Base-by-base conservation (phyloP, 148 eudicot species). In the Rhododendron molle region DNA sequence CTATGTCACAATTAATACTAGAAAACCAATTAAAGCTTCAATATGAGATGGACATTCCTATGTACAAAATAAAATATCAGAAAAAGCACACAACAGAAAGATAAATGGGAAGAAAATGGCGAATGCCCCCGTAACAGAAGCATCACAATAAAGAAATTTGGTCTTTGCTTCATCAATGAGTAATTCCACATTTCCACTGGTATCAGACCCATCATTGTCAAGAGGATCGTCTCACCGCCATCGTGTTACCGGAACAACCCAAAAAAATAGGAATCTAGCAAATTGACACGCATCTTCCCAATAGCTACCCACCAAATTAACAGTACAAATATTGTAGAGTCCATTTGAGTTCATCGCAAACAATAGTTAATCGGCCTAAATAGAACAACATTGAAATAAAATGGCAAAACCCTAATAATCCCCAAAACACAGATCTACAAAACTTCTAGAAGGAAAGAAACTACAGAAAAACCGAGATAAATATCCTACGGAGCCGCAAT, bases 401-500 rank as follows among this genome's bases (percentile, higher is more conserved):
- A 47, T 9, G 44, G 26, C 44, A 43, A 50, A 13, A 26, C 81
- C 81, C 9, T 30, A 30, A 32, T 14, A 79, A 49, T 46, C 50
- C 32, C 21, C 3, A n/a, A 36, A 79, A 14, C 11, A 46, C 81
- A 44, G 14, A 78, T 21, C 50, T 44, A 78, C 34, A 28, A 46
- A 78, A 46, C 21, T 32, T 12, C 13, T 38, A n/a, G 20, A 79
- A 47, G 38, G 81, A 47, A 79, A 79, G 40, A 60, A 56, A 58
- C 23, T 38, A 46, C 73, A 38, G 28, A 23, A 46, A 81, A 34
- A 6, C 12, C 3, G 11, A 67, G 14, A 83, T 43, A 16, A 58
- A 52, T 38, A 76, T 15, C 81, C 81, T 84, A 76, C 28, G 2
- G 72, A 76, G 72, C 81, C 81, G 54, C 81, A 21, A 34, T 32